Evolutionary conservation across 305 asterid species (phyloP).

Genomic region (Caryopteris hybrid): DNA sequence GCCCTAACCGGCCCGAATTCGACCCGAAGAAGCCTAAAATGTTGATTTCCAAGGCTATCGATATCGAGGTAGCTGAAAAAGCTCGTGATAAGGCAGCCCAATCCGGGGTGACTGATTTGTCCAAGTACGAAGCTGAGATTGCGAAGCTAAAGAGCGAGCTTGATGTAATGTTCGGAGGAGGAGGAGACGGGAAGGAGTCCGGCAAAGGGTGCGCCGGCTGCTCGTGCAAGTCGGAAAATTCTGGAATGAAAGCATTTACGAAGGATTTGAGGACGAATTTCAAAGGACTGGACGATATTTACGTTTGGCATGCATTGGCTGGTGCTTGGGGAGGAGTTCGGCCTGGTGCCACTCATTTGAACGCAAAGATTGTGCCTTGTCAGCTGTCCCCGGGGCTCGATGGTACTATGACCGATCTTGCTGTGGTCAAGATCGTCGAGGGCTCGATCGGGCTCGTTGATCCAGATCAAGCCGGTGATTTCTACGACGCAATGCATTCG

Average conservation of each 20-base stretch:
- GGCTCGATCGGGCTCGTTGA: conserved; percentile 76
- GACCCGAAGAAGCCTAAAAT: conserved; percentile 59
- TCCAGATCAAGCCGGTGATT: conserved; percentile 58
- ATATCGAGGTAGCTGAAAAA: conserved; percentile 62
- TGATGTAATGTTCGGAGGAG: conserved; percentile 41
- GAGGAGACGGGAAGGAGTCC: conserved; percentile 6
- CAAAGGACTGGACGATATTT: conserved; percentile 70
- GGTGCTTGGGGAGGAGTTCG: conserved; percentile 87
- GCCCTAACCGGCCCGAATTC: conserved; percentile 35
- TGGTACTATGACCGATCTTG: conserved; percentile 75
- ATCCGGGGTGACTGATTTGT: conserved; percentile 38
- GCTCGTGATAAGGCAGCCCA: conserved; percentile 48
- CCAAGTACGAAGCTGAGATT: conserved; percentile 30
- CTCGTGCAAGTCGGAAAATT: conserved; percentile 25
- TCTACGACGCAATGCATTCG: conserved; percentile 69
- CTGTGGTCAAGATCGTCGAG: conserved; percentile 69
- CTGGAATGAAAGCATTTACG: conserved; percentile 68
- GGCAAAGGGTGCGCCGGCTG: conserved; percentile 27
- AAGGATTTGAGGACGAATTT: conserved; percentile 48
- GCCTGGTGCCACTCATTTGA: conserved; percentile 60
- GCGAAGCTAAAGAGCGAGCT: conserved; percentile 34
- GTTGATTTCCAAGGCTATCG: conserved; percentile 64
- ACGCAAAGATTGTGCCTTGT: conserved; percentile 45
- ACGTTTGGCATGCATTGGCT: conserved; percentile 77
- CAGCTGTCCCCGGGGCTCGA: conserved; percentile 63